phyloP scores from a whole-genome alignment of 2,329 filamentous ascomycete species.

The Didymella arachidicola region DNA sequence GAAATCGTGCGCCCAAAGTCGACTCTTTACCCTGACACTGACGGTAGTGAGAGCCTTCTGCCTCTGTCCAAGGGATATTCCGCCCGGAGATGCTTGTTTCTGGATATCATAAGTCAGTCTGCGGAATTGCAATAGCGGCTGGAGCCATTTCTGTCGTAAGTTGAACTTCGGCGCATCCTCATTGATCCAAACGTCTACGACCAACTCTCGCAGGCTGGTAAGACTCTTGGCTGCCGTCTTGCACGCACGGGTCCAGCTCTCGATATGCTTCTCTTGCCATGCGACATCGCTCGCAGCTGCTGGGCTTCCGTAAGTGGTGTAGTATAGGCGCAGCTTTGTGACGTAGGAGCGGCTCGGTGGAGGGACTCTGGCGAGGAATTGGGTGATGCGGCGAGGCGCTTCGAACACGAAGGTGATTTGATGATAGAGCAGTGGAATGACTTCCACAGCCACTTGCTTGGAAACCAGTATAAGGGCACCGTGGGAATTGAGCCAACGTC shows the following conservation, averaged over 20 bases:
- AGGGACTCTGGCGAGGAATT: conserved; percentile 38
- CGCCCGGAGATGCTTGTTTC: neutral
- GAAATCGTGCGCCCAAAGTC: conserved; percentile 12
- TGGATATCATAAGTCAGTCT: conserved; percentile 11
- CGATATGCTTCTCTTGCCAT: conserved; percentile 40
- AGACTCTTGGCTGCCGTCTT: conserved; percentile 32
- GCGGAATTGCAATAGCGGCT: conserved; percentile 42
- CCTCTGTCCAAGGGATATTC: neutral
- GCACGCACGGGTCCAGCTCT: conserved; percentile 36
- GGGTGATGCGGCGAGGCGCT: conserved; percentile 34
- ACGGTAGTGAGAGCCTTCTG: conserved; percentile 13
- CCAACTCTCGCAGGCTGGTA: conserved; percentile 29
- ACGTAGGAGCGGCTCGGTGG: conserved; percentile 29
- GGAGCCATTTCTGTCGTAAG: conserved; percentile 35
- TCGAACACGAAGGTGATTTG: conserved; percentile 43
- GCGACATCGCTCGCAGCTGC: conserved; percentile 8
- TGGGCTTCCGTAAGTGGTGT: conserved; percentile 40
- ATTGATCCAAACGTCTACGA: conserved; percentile 33
- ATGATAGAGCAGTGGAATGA: conserved; percentile 38
- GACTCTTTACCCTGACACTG: conserved; percentile 21
- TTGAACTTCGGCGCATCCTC: conserved; percentile 30
- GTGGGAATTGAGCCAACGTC: conserved; percentile 38
- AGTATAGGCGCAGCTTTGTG: conserved; percentile 42
- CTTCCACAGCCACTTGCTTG: conserved; percentile 41
- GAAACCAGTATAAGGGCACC: conserved; percentile 40